Evolutionary conservation across 2,329 filamentous ascomycete genomes (phyloP).

Genomic region (Exophiala lecanii-corni): DNA sequence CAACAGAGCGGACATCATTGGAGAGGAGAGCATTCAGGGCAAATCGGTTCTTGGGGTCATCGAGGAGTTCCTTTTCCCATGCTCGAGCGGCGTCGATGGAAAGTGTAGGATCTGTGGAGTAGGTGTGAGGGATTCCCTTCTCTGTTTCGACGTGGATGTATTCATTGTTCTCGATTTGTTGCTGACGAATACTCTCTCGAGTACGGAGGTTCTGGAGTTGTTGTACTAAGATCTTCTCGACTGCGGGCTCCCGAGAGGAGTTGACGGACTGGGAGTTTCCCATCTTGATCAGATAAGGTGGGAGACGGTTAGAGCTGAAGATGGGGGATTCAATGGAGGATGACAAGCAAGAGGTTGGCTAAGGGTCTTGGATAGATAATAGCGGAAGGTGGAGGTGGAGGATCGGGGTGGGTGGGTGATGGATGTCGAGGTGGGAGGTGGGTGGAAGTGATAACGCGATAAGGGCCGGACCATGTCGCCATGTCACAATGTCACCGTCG

Average conservation of each 20-base stretch:
- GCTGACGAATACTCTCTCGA: slow-evolving; percentile 32
- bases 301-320: too few species aligned
- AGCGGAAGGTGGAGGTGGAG: not conserved
- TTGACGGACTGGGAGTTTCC: slow-evolving; percentile 24
- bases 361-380: not conserved
- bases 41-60: slow-evolving; percentile 66
- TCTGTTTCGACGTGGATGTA: slow-evolving; percentile 50
- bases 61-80: slow-evolving; percentile 60
- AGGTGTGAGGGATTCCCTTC: slow-evolving; percentile 32
- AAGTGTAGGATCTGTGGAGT: slow-evolving; percentile 36
- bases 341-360: not conserved
- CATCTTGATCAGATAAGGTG: slow-evolving; percentile 17
- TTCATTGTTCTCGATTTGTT: slow-evolving; percentile 41
- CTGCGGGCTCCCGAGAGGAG: slow-evolving; percentile 26
- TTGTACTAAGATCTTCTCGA: slow-evolving; percentile 36
- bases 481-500: too few species aligned
- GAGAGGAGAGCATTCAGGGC: slow-evolving; percentile 68
- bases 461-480: too few species aligned
- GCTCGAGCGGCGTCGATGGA: slow-evolving; percentile 48
- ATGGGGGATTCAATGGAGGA: too few species aligned
- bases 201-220: slow-evolving; percentile 34
- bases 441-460: not conserved
- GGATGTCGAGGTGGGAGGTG: not conserved
- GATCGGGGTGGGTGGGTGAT: not conserved
- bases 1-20: slow-evolving; percentile 61